phyloP scores from a whole-genome alignment of 768 basidiomycete species.

The Calocera cornea region DNA sequence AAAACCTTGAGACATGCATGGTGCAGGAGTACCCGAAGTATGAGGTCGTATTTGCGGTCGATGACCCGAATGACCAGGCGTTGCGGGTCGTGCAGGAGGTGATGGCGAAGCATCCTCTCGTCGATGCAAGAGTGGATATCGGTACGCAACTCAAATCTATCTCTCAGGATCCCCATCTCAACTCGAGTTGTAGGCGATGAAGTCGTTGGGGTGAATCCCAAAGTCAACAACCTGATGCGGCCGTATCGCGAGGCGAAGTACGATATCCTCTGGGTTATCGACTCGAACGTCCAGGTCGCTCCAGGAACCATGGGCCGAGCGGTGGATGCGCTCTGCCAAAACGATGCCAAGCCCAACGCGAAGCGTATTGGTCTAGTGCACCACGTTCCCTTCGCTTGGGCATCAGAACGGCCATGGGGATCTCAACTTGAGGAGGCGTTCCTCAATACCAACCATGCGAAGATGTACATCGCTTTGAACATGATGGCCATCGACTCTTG shows the following conservation, averaged over 20 bases:
- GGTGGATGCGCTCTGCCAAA: constrained; percentile 50
- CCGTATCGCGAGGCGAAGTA: constrained; percentile 68
- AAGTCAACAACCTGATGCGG: constrained; percentile 89
- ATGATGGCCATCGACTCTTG: constrained; percentile 81
- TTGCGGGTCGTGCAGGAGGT: constrained; percentile 69
- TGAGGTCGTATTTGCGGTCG: constrained; percentile 83
- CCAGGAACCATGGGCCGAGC: constrained; percentile 70
- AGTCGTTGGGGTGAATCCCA: constrained; percentile 82
- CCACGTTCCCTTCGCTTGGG: constrained; percentile 81
- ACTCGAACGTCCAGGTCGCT: constrained; percentile 79
- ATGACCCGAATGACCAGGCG: constrained; percentile 79
- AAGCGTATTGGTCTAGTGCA: constrained; percentile 73
- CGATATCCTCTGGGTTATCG: constrained; percentile 92
- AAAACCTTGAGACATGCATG: constrained; percentile 91
- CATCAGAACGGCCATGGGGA: constrained; percentile 57
- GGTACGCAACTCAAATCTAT: constrained; percentile 34
- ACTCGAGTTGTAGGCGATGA: constrained; percentile 47
- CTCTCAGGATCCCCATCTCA: not conserved
- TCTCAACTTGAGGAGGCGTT: constrained; percentile 85
- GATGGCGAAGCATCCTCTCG: constrained; percentile 59
- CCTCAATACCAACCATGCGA: constrained; percentile 92
- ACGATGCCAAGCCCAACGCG: constrained; percentile 24
- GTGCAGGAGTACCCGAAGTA: constrained; percentile 81
- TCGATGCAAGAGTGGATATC: constrained; percentile 59
- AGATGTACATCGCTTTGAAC: constrained; percentile 95